Conservation (phyloP, 2,329 filamentous ascomycete genomes). For the Berkeleyomyces rouxiae region DNA sequence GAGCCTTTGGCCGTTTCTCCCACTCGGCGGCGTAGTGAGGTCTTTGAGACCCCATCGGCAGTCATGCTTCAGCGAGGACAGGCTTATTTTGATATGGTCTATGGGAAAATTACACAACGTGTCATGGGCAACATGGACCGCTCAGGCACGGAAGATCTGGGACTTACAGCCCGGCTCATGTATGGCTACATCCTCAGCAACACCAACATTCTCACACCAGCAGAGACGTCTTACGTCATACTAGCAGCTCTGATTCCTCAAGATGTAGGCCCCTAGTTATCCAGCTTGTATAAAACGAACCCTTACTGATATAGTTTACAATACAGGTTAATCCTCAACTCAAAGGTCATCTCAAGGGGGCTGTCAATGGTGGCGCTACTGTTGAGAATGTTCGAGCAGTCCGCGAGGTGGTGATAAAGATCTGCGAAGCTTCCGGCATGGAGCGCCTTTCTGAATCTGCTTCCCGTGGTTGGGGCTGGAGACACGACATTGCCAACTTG, state of each 20-base stretch:
- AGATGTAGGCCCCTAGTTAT: slow-evolving; percentile 24
- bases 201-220: slow-evolving; percentile 26
- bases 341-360: slow-evolving; percentile 35
- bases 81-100: slow-evolving; percentile 30
- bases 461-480: slow-evolving; percentile 30
- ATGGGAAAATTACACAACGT: slow-evolving; percentile 31
- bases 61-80: slow-evolving; percentile 28
- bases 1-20: slow-evolving; percentile 22
- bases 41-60: slow-evolving; percentile 22
- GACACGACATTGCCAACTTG: slow-evolving; percentile 26
- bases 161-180: slow-evolving; percentile 29
- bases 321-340: slow-evolving; percentile 34
- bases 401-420: slow-evolving; percentile 27
- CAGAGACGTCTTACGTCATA: slow-evolving; percentile 35
- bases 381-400: slow-evolving; percentile 33
- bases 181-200: slow-evolving; percentile 35
- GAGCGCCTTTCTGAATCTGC: slow-evolving; percentile 21
- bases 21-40: slow-evolving; percentile 24
- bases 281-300: not conserved
- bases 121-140: slow-evolving; percentile 32
- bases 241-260: slow-evolving; percentile 34
- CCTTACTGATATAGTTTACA: slow-evolving; percentile 5
- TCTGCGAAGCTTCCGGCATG: slow-evolving; percentile 33
- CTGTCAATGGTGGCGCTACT: slow-evolving; percentile 32
- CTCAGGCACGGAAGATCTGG: slow-evolving; percentile 33